Evolutionary conservation across 2,329 filamentous ascomycete species (phyloP).

Genomic region (Ustulina deusta): DNA sequence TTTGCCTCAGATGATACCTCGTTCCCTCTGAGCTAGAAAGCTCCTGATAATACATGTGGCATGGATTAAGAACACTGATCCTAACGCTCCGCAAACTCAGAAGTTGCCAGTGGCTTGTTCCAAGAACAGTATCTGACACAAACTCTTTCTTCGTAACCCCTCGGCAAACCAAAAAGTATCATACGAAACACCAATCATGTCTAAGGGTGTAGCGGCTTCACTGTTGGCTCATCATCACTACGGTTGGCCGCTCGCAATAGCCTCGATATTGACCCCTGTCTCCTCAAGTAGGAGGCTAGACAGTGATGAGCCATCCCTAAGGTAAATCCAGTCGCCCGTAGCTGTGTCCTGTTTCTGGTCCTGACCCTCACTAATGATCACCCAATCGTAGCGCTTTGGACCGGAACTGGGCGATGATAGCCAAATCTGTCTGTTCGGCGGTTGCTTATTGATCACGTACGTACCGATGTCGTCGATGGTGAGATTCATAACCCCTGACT

Average conservation of each 20-base stretch:
- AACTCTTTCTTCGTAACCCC: conserved; percentile 1
- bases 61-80: conserved; percentile 17
- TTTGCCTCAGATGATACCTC: conserved; percentile 4
- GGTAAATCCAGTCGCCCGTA: conserved; percentile 85
- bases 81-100: conserved; percentile 8
- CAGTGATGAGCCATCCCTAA: conserved; percentile 83
- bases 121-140: conserved; percentile 27
- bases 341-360: conserved; percentile 82
- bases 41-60: conserved; percentile 29
- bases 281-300: conserved; percentile 80
- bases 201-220: background rate
- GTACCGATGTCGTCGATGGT: conserved; percentile 76
- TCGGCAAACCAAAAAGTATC: conserved; percentile 6
- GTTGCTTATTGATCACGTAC: conserved; percentile 98
- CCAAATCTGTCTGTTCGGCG: conserved; percentile 98
- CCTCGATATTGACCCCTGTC: conserved; percentile 69
- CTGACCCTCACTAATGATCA: conserved; percentile 78
- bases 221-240: background rate
- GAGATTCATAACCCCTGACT: conserved; percentile 90
- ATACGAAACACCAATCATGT: conserved; percentile 18
- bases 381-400: conserved; percentile 94
- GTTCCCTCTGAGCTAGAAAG: conserved; percentile 1
- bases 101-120: conserved; percentile 7
- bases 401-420: conserved; percentile 90
- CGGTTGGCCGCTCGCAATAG: background rate